These are phyloP conservation scores for Candida endomychidarum DNA, from an alignment of 805 yeast genomes.

Conservation along the genomic window DNA sequence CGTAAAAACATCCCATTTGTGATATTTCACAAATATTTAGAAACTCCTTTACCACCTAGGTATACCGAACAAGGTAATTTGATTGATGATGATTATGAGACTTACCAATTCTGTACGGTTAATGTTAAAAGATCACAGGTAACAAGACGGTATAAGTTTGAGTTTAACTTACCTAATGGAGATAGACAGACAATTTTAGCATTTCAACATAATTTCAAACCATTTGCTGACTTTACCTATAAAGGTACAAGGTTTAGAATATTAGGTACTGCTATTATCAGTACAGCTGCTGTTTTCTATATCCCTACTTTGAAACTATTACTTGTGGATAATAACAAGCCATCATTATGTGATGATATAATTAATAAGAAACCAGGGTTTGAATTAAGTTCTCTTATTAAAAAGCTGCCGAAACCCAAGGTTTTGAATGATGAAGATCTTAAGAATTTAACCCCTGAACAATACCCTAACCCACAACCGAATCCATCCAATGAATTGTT, in stretches of 20 bases:
- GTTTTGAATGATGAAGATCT: conserved; percentile 6
- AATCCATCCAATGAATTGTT: conserved; percentile 24
- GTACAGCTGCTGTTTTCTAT: conserved; percentile 28
- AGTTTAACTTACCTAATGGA: conserved; percentile 22
- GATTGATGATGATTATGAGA: conserved; percentile 27
- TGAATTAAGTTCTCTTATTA: conserved; percentile 16
- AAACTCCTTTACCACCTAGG: conserved; percentile 23
- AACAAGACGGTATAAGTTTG: conserved; percentile 29
- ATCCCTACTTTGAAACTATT: conserved; percentile 35
- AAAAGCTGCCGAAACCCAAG: conserved; percentile 10
- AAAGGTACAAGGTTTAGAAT: conserved; percentile 38
- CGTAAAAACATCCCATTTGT: conserved; percentile 36
- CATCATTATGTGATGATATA: conserved; percentile 36
- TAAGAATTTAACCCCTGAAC: conserved; percentile 9
- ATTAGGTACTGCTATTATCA: conserved; percentile 34
- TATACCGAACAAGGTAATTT: conserved; percentile 17
- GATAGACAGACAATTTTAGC: conserved; percentile 22
- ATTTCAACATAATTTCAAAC: conserved; percentile 36
- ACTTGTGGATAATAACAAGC: conserved; percentile 33
- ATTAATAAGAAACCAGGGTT: conserved; percentile 30
- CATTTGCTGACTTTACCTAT: conserved; percentile 41
- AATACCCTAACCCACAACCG: conserved; percentile 34
- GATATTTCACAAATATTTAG: conserved; percentile 31
- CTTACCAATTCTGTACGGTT: conserved; percentile 35
- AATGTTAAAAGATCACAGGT: conserved; percentile 26